Evolutionary conservation across 2,329 filamentous ascomycete genomes (phyloP).

Genomic region (Hypoxylon sp.): DNA sequence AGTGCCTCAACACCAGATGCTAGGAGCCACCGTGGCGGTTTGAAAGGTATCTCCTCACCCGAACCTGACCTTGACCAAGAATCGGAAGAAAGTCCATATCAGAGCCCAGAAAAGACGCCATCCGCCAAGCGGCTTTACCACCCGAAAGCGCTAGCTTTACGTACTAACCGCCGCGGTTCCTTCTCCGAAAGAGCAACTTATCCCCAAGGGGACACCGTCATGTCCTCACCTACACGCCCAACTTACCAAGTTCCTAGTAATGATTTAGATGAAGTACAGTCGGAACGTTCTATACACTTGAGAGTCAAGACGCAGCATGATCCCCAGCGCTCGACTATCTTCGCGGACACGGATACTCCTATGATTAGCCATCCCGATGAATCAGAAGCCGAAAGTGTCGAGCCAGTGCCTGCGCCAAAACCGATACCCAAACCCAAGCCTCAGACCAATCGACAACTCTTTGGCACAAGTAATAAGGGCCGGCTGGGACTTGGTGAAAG

Average conservation of each 20-base stretch:
- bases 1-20: conserved; percentile 54
- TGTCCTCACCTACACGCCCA: conserved; percentile 44
- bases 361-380: conserved; percentile 50
- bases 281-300: conserved; percentile 37
- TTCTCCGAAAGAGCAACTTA: conserved; percentile 46
- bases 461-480: conserved; percentile 43
- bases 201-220: conserved; percentile 35
- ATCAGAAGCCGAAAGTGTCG: conserved; percentile 48
- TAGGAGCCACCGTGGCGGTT: conserved; percentile 46
- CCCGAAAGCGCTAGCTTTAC: conserved; percentile 45
- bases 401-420: conserved; percentile 50
- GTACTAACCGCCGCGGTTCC: conserved; percentile 47
- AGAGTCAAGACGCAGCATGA: conserved; percentile 46
- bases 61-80: conserved; percentile 47
- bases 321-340: conserved; percentile 50
- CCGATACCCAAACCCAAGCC: conserved; percentile 46
- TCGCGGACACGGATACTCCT: conserved; percentile 53
- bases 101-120: conserved; percentile 52
- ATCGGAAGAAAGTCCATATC: conserved; percentile 49
- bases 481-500: conserved; percentile 47
- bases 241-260: conserved; percentile 46
- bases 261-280: conserved; percentile 43
- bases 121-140: conserved; percentile 50
- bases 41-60: conserved; percentile 42
- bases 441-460: conserved; percentile 52